phyloP scores from a whole-genome alignment of 2,329 filamentous ascomycete genomes.

The Geosmithia morbida region DNA sequence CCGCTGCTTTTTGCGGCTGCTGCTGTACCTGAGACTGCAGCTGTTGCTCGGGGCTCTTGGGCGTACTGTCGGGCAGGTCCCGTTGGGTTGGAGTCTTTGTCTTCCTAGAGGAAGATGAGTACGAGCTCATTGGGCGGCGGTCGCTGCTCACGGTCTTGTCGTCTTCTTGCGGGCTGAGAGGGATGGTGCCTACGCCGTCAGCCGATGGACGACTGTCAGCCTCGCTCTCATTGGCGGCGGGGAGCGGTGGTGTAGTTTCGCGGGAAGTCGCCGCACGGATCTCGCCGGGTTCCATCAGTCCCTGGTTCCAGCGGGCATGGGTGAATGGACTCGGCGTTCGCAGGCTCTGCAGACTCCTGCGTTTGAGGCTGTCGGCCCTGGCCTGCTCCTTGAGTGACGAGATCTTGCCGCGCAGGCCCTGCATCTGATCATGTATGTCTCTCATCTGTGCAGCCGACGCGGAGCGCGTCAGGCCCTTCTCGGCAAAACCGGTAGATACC shows the following conservation, averaged over 20 bases:
- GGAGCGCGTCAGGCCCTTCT: slow-evolving; percentile 44
- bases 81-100: not conserved
- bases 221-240: slow-evolving; percentile 2
- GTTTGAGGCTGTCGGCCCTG: slow-evolving; percentile 62
- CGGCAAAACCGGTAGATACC: slow-evolving; percentile 23
- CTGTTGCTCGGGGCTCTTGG: not conserved
- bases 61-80: not conserved
- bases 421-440: slow-evolving; percentile 69
- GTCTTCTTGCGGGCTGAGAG: not conserved
- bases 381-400: slow-evolving; percentile 67
- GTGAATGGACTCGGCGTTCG: slow-evolving; percentile 69
- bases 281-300: slow-evolving; percentile 9
- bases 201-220: not conserved
- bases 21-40: not conserved
- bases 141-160: not conserved
- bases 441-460: slow-evolving; percentile 61
- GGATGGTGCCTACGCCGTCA: not conserved
- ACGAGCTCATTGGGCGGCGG: not conserved
- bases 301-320: slow-evolving; percentile 34
- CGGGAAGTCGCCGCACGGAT: slow-evolving; percentile 5
- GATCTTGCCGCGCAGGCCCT: slow-evolving; percentile 72
- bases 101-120: not conserved
- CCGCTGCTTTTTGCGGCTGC: not conserved
- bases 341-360: slow-evolving; percentile 62
- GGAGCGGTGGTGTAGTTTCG: slow-evolving; percentile 6